Evolutionary conservation across 2,329 filamentous ascomycete species (phyloP).

Genomic region (Nothopassalora personata): DNA sequence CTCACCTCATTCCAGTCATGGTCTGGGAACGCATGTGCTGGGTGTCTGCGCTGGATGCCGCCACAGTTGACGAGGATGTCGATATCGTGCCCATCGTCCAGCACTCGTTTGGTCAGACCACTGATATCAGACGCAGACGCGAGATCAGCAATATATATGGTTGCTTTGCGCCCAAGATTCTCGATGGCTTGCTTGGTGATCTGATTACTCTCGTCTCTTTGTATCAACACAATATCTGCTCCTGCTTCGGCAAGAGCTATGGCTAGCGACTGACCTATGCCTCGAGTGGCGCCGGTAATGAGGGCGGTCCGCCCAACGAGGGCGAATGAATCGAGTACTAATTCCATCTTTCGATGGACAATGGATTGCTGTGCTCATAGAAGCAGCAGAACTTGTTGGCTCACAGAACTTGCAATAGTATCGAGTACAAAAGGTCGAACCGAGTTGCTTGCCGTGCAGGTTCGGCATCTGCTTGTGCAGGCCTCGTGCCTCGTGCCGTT

Average conservation of each 20-base stretch:
- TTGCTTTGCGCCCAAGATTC: slow-evolving; percentile 59
- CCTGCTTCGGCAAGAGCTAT: slow-evolving; percentile 47
- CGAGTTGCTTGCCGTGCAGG: too few species aligned
- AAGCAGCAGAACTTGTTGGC: too few species aligned
- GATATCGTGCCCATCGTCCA: slow-evolving; percentile 58
- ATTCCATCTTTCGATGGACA: slow-evolving; percentile 20
- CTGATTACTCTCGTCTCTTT: slow-evolving; percentile 52
- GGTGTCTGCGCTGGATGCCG: slow-evolving; percentile 75
- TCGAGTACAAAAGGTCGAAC: too few species aligned
- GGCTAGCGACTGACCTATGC: slow-evolving; percentile 47
- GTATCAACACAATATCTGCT: slow-evolving; percentile 46
- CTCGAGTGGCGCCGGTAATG: slow-evolving; percentile 46
- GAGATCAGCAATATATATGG: slow-evolving; percentile 66
- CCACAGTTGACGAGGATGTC: slow-evolving; percentile 80
- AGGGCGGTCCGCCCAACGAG: slow-evolving; percentile 45
- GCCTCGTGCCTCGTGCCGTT: too few species aligned
- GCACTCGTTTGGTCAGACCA: slow-evolving; percentile 53
- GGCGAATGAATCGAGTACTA: slow-evolving; percentile 41
- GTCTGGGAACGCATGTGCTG: slow-evolving; percentile 68
- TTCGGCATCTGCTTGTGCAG: too few species aligned
- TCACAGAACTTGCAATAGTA: too few species aligned
- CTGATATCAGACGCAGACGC: slow-evolving; percentile 54
- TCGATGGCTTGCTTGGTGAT: slow-evolving; percentile 57
- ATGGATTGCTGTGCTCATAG: too few species aligned
- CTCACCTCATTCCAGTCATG: slow-evolving; percentile 68